phyloP scores from a whole-genome alignment of 495 filamentous ascomycete genomes.

The Penicillium diatomitis region DNA sequence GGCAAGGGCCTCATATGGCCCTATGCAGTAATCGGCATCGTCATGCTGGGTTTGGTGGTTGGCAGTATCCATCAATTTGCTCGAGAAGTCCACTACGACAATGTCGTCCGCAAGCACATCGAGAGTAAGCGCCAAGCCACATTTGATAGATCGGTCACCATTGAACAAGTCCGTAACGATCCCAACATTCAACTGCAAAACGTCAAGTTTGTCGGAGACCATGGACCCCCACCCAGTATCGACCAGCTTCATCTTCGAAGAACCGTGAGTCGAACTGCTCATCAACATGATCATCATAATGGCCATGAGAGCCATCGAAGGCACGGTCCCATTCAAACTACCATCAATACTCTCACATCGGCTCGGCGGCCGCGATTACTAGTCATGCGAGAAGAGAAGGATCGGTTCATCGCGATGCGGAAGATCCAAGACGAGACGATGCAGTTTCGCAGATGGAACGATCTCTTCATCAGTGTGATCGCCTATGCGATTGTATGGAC shows the following conservation, averaged over 20 bases:
- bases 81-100: conserved; percentile 51
- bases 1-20: conserved; percentile 67
- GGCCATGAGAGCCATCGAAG: conserved; percentile 6
- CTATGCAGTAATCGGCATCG: conserved; percentile 75
- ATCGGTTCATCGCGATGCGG: conserved; percentile 75
- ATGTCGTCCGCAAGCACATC: conserved; percentile 57
- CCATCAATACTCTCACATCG: conserved; percentile 12
- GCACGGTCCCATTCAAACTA: conserved; percentile 14
- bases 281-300: conserved; percentile 1
- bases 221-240: background rate
- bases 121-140: conserved; percentile 49
- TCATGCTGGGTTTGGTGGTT: conserved; percentile 80
- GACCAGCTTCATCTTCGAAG: no score
- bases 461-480: conserved; percentile 56
- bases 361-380: conserved; percentile 19
- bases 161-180: conserved; percentile 4
- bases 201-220: background rate
- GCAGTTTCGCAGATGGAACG: conserved; percentile 57
- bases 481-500: conserved; percentile 67
- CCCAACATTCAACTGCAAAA: background rate
- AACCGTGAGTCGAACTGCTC: background rate
- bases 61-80: conserved; percentile 70
- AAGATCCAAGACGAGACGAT: conserved; percentile 60
- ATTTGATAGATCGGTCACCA: conserved; percentile 44
- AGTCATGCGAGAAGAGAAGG: conserved; percentile 46